These are phyloP conservation scores for Aegilops bicornis DNA, from an alignment of 176 grass and related monocot genomes.

Conservation along the genomic window DNA sequence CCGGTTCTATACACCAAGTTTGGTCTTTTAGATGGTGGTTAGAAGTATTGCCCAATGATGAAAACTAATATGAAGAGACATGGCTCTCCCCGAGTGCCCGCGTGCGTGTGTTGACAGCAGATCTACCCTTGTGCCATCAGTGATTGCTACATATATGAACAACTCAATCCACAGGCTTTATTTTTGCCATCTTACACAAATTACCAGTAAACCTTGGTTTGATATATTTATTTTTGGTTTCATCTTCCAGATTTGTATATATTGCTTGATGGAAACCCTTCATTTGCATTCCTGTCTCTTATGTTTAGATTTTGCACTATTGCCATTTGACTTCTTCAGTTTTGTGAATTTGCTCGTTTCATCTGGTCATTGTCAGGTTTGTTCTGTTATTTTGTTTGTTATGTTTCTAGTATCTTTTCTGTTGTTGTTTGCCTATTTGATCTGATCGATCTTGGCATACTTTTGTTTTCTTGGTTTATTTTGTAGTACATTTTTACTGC, in stretches of 20 bases:
- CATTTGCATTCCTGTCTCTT: neutral
- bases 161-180: neutral
- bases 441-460: too few relatives aligned
- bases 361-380: neutral
- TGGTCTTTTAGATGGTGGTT: too few relatives aligned
- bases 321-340: neutral
- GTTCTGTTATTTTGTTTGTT: neutral
- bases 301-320: neutral
- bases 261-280: neutral
- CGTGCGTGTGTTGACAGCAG: neutral
- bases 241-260: neutral
- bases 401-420: neutral
- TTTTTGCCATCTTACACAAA: neutral
- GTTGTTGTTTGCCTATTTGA: neutral
- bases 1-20: too few relatives aligned
- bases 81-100: too few relatives aligned
- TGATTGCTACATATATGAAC: neutral
- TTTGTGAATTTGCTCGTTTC: neutral
- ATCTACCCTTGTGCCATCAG: conserved; percentile 4
- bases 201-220: neutral
- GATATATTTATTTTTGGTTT: neutral
- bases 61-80: too few relatives aligned
- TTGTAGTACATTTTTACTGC: neutral
- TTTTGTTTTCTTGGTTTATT: conserved; percentile 2
- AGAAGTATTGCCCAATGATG: too few relatives aligned